Conservation (phyloP, 1,139 yeast genomes). For the Ashbya aceris region DNA sequence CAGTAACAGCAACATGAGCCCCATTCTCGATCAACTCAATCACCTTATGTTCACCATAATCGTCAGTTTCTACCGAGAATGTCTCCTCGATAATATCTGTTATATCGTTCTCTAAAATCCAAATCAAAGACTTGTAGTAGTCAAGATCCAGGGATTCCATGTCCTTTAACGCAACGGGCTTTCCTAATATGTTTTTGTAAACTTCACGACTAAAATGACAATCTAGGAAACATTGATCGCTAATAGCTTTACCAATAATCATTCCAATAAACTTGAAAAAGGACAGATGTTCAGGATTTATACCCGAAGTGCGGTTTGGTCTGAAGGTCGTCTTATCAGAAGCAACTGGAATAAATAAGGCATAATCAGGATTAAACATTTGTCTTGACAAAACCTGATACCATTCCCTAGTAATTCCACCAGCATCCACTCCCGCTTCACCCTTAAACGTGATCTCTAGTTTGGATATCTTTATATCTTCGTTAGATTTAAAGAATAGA, state of each 20-base stretch:
- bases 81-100: constrained; percentile 96
- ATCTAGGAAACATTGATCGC: constrained; percentile 78
- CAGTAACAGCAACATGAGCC: constrained; percentile 75
- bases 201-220: constrained; percentile 96
- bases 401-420: constrained; percentile 98
- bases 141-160: constrained; percentile 93
- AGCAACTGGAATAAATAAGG: constrained; percentile 84
- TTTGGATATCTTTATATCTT: constrained; percentile 65
- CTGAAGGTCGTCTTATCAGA: constrained; percentile 92
- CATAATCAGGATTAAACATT: constrained; percentile 95
- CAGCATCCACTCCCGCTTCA: constrained; percentile 97
- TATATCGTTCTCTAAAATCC: constrained; percentile 96
- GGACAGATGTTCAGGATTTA: constrained; percentile 85
- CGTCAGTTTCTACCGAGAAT: constrained; percentile 88
- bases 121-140: constrained; percentile 80
- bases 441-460: constrained; percentile 79
- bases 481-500: constrained; percentile 68
- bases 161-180: constrained; percentile 78
- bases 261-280: constrained; percentile 93
- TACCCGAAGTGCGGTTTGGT: constrained; percentile 87
- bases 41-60: constrained; percentile 79
- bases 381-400: constrained; percentile 88
- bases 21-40: constrained; percentile 81
- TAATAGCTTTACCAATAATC: constrained; percentile 88
- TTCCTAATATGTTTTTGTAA: constrained; percentile 76